These are phyloP conservation scores for Areca catechu DNA, from an alignment of 176 grass and related monocot species.

Conservation along the genomic window DNA sequence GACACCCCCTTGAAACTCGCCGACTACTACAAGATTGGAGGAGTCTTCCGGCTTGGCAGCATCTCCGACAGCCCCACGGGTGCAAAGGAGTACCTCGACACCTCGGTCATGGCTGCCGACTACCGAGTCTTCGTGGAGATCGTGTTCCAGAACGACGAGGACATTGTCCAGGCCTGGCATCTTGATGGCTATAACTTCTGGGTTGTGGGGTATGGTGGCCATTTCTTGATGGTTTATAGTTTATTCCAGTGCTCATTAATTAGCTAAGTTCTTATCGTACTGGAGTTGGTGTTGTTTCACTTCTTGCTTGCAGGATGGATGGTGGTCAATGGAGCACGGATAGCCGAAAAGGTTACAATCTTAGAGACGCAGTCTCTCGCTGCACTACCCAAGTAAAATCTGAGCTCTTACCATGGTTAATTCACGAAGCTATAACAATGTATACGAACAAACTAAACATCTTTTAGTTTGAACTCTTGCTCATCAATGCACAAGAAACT, in stretches of 20 bases:
- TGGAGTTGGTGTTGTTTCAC: neutral
- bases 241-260: no score
- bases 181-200: slow-evolving; percentile 72
- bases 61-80: slow-evolving; percentile 38
- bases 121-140: slow-evolving; percentile 62
- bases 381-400: slow-evolving; percentile 63
- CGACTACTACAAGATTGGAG: slow-evolving; percentile 67
- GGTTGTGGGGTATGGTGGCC: slow-evolving; percentile 52
- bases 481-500: no score
- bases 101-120: slow-evolving; percentile 70
- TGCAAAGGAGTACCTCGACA: slow-evolving; percentile 19
- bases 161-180: slow-evolving; percentile 70
- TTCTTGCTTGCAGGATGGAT: slow-evolving; percentile 44
- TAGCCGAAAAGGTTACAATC: slow-evolving; percentile 64
- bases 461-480: no score
- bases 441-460: no score
- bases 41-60: slow-evolving; percentile 49
- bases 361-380: slow-evolving; percentile 57
- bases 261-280: neutral
- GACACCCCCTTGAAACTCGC: slow-evolving; percentile 86
- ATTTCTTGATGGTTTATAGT: no score
- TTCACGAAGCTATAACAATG: no score
- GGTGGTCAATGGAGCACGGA: slow-evolving; percentile 43
- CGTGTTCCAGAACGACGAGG: slow-evolving; percentile 62
- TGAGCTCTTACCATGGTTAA: neutral